phyloP scores from a whole-genome alignment of 2,329 filamentous ascomycete genomes.

The Metarhizium robertsii region DNA sequence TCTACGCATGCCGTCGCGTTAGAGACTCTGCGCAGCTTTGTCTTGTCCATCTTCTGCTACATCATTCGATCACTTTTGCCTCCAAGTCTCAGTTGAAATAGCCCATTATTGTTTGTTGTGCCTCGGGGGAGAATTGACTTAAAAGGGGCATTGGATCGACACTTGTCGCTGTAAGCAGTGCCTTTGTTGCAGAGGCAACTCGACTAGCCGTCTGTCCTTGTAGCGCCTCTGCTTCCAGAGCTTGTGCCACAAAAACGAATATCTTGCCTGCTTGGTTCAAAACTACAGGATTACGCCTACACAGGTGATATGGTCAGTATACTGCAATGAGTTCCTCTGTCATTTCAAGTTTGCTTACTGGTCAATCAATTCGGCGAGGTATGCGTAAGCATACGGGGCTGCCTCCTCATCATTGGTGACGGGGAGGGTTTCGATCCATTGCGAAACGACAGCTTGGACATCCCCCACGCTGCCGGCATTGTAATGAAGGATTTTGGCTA shows the following conservation, averaged over 20 bases:
- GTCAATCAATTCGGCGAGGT: conserved; percentile 83
- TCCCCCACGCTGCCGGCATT: conserved; percentile 71
- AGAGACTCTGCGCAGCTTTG: background rate
- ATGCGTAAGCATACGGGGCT: conserved; percentile 90
- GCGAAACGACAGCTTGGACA: conserved; percentile 63
- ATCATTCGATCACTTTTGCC: background rate
- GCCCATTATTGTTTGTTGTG: conserved; percentile 68
- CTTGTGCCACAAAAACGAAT: conserved; percentile 78
- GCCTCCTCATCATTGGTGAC: conserved; percentile 95
- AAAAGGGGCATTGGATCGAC: conserved; percentile 70
- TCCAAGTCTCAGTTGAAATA: conserved; percentile 55
- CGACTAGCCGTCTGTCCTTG: conserved; percentile 73
- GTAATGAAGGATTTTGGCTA: conserved; percentile 93
- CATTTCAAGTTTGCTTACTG: conserved; percentile 53
- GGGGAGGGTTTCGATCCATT: conserved; percentile 86
- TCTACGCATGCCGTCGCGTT: background rate
- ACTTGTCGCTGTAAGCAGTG: conserved; percentile 62
- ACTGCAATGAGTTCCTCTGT: background rate
- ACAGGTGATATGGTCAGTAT: background rate
- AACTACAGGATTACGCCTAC: conserved; percentile 77
- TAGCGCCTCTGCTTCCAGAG: conserved; percentile 82
- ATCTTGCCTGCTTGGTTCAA: conserved; percentile 68
- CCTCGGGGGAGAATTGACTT: conserved; percentile 65
- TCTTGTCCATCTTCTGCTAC: background rate
- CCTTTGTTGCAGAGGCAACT: conserved; percentile 70